These are phyloP conservation scores for Lophium mytilinum DNA, from an alignment of 495 filamentous ascomycete genomes.

Conservation along the genomic window DNA sequence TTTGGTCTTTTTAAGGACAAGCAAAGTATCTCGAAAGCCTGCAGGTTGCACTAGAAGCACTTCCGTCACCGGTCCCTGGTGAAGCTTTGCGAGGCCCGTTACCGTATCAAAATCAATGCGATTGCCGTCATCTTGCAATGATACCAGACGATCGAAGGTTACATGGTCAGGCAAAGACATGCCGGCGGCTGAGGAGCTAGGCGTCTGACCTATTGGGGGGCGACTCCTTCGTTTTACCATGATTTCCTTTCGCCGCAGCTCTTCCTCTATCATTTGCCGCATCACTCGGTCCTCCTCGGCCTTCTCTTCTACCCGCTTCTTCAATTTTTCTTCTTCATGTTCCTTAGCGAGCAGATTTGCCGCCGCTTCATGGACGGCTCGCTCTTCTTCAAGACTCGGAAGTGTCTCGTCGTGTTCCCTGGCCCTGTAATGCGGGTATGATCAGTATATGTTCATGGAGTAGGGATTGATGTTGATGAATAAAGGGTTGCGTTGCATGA, in stretches of 20 bases:
- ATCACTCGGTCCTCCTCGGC: conserved; percentile 68
- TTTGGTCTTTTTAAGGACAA: conserved; percentile 63
- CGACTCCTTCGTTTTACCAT: conserved; percentile 27
- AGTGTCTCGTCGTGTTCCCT: conserved; percentile 63
- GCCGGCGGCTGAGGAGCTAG: conserved; percentile 16
- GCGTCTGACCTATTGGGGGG: conserved; percentile 23
- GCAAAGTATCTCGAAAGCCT: conserved; percentile 31
- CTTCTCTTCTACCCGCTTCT: conserved; percentile 44
- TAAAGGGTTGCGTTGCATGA: no score
- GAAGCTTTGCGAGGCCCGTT: conserved; percentile 10
- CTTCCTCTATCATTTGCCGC: conserved; percentile 67
- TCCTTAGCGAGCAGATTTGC: conserved; percentile 43
- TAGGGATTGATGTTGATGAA: no score
- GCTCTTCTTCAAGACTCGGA: conserved; percentile 83
- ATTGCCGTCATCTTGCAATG: conserved; percentile 19
- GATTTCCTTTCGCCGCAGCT: conserved; percentile 52
- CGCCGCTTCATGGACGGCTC: conserved; percentile 58
- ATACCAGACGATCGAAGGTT: conserved; percentile 63
- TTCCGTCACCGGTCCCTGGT: conserved; percentile 23
- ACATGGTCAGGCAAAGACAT: conserved; percentile 30
- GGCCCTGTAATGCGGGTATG: conserved; percentile 24
- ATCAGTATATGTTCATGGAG: no score
- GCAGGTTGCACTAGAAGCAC: conserved; percentile 26
- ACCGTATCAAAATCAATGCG: conserved; percentile 16
- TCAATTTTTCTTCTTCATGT: conserved; percentile 37